Percentiles rank a stretch among this genome's conserved stretches.
These are phyloP conservation scores for Fusarium austroafricanum DNA, from an alignment of 2,329 filamentous ascomycete species.

Conservation along the genomic window DNA sequence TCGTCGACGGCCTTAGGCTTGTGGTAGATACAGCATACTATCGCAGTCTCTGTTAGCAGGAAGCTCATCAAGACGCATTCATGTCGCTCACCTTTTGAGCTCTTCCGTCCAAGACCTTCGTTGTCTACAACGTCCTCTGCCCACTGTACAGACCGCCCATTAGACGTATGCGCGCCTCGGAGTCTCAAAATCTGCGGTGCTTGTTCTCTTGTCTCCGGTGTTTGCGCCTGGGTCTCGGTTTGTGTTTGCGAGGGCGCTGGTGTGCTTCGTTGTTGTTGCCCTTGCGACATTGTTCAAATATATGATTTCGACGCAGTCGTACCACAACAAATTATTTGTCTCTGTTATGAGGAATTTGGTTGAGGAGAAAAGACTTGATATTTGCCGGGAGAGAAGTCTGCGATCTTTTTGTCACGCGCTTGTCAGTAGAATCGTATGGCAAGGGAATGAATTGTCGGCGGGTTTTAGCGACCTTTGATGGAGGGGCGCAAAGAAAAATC, in stretches of 20 bases:
- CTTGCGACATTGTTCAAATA: slow-evolving; percentile 48
- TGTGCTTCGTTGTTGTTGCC: slow-evolving; percentile 44
- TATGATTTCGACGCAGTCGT: background rate
- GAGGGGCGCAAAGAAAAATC: slow-evolving; percentile 35
- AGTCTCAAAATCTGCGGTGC: slow-evolving; percentile 61
- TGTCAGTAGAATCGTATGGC: slow-evolving; percentile 28
- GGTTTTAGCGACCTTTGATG: slow-evolving; percentile 23
- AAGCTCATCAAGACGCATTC: background rate
- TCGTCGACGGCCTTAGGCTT: slow-evolving; percentile 84
- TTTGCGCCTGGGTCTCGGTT: slow-evolving; percentile 47
- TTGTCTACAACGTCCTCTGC: slow-evolving; percentile 95
- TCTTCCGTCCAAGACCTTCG: slow-evolving; percentile 93
- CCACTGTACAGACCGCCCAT: slow-evolving; percentile 82
- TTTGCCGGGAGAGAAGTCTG: background rate
- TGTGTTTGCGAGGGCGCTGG: slow-evolving; percentile 52
- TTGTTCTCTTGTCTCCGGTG: slow-evolving; percentile 45
- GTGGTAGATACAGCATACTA: slow-evolving; percentile 99
- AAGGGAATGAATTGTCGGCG: slow-evolving; percentile 26
- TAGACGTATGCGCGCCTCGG: slow-evolving; percentile 60
- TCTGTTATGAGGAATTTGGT: background rate
- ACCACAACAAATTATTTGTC: background rate
- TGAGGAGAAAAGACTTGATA: background rate
- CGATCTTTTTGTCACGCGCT: slow-evolving; percentile 26
- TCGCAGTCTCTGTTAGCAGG: background rate
- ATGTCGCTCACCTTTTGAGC: slow-evolving; percentile 79